Percentiles rank a stretch among this genome's conserved stretches.
phyloP scores from a whole-genome alignment of 2,329 filamentous ascomycete genomes.

The Aspergillus sclerotialis region DNA sequence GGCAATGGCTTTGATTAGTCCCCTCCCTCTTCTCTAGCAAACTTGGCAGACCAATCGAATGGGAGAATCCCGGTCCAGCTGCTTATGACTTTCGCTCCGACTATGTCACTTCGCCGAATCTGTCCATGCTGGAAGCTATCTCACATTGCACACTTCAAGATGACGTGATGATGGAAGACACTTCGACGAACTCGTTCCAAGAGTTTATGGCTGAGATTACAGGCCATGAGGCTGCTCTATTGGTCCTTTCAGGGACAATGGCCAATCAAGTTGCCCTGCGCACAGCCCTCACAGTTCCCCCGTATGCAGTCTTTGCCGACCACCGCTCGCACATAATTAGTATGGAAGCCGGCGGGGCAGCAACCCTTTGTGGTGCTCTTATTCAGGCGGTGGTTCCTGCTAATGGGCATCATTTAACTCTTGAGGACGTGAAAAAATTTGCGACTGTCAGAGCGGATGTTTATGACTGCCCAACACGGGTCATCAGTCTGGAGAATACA shows the following conservation, averaged over 20 bases:
- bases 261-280: constrained; percentile 15
- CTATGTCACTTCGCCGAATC: no score
- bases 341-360: constrained; percentile 11
- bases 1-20: no score
- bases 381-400: constrained; percentile 1
- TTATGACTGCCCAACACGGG: constrained; percentile 64
- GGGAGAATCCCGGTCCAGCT: no score
- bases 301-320: constrained; percentile 12
- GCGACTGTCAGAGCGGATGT: constrained; percentile 50
- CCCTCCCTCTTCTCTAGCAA: no score
- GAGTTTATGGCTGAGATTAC: constrained; percentile 10
- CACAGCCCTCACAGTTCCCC: constrained; percentile 7
- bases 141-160: constrained; percentile 10
- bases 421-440: constrained; percentile 6
- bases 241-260: constrained; percentile 18
- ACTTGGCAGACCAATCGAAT: no score
- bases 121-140: constrained; percentile 14
- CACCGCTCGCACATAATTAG: constrained; percentile 9
- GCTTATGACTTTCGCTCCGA: no score
- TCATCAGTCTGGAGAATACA: constrained; percentile 75
- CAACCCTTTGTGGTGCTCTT: constrained; percentile 7
- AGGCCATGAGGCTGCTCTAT: constrained; percentile 10
- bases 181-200: constrained; percentile 10
- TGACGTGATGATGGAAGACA: constrained; percentile 14
- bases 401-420: constrained; percentile 7